Base-by-base conservation (phyloP, 2,329 filamentous ascomycete species). In the Venturiaceae sp. region DNA sequence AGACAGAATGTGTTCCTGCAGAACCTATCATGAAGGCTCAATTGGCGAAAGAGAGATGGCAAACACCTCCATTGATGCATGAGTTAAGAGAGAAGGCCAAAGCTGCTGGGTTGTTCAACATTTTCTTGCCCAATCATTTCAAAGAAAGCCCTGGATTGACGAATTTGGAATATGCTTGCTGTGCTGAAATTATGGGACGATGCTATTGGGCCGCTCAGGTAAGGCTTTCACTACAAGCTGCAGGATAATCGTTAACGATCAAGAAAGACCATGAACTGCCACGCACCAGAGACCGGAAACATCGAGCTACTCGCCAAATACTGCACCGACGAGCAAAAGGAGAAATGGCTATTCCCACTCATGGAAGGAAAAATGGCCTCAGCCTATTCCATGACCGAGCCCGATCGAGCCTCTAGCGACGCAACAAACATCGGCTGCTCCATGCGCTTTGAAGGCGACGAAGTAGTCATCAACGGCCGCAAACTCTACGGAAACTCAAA, bases 221-320 rank as follows among this genome's bases (percentile, higher is more conserved):
- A 55, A 61, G 62, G 57, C 36, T 21, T 33, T 14, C 9, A 28
- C 34, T 32, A 14, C 1, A 33, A n/a, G 11, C 44, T 21, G 7
- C 23, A 16, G 11, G 36, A 16, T 9, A 36, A 36, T 34, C 21
- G 30, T 50, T 21, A 7, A 34, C 44, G 21, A 16, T 30, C 23
- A 1, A 28, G 28, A 1, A 55, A 75, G 73, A 75, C 73, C 0
- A 74, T 74, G 71, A 75, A 74, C 62, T 75, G 73, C 61, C 71
- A 73, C 57, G 77, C 77, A 2, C 77, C 76, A 19, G 75, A 78
- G 41, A 78, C 76, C 6, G 77, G 77, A 32, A 80, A 79, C 65
- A 80, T 80, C 66, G 77, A 80, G 63, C 73, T 80, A 9, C 71
- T 80, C 32, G 76, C 76, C 37, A 78, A 79, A 66, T 80, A 78